Evolutionary conservation across 768 basidiomycete species (phyloP), one percentile per base, ranked within the genome.

Genomic region (Favolaschia claudopus): DNA sequence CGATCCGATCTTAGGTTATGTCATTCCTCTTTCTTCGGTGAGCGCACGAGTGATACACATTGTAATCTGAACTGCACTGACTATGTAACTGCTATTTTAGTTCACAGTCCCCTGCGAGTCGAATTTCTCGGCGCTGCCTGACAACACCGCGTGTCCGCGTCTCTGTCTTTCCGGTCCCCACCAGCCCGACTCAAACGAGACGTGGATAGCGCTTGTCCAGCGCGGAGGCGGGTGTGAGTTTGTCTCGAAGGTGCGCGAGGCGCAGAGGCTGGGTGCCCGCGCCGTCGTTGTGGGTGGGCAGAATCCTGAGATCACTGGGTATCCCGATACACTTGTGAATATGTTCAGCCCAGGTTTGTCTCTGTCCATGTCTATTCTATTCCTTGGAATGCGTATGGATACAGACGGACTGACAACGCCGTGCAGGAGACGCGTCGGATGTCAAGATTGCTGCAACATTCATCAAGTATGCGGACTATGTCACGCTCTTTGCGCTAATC

Each of bases 261-360:
- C 88, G 7, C 83, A 87, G 69, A 70, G 80, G 39, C 77, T 93
- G 20, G 95, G 95, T 10, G 95, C 96, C 6, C 85, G 79, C 66
- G 96, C 89, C 5, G 89, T 97, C 42, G 88, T 99, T n/a, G 93
- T 99, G 8, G 96, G 96, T 33, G 96, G 96, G 32, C 82, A 88
- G 63, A 79, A 88, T 66, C 88, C 88, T 19, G 84, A 82, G 19
- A 68, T 81, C 55, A 83, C 80, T 32, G 92, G 87, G 7, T 82
- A 83, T 62, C 85, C 94, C 32, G 89, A 95, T 69, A 81, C 85
- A 25, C 79, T 97, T 60, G 83, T 95, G 49, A 94, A 91, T 67
- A 96, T 97, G 93, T 97, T 92, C 76, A 92, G 90, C 72, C 92
- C 91, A 74, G 91, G 95, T 92, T 45, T 50, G 82, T 69, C 58